Percentiles rank a stretch among this genome's conserved stretches.
Conservation (phyloP, 495 filamentous ascomycete species). For the Glonium stellatum region DNA sequence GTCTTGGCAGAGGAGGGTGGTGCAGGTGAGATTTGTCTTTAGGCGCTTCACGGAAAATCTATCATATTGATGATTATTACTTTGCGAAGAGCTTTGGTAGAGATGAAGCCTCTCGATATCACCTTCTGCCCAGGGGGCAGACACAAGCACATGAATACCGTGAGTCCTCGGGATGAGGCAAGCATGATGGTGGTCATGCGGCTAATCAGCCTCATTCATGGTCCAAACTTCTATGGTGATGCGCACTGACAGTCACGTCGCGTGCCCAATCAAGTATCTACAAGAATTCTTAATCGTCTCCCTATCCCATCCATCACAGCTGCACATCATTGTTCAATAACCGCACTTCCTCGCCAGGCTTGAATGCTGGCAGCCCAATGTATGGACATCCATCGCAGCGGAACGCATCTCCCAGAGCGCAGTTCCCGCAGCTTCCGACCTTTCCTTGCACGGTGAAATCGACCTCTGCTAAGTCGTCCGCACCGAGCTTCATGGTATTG, state of each 20-base stretch:
- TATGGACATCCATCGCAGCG: constrained; percentile 81
- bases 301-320: constrained; percentile 43
- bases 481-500: constrained; percentile 62
- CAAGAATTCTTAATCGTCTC: not conserved
- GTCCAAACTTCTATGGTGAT: too few species aligned
- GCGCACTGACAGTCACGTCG: not conserved
- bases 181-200: not conserved
- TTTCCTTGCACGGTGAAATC: constrained; percentile 97
- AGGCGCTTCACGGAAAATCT: too few species aligned
- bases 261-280: not conserved
- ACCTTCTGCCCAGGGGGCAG: too few species aligned
- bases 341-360: constrained; percentile 88
- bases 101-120: too few species aligned
- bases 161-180: too few species aligned
- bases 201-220: not conserved
- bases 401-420: constrained; percentile 86
- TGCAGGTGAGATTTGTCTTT: too few species aligned
- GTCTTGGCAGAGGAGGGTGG: not conserved
- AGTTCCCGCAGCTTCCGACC: constrained; percentile 87
- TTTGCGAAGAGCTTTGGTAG: too few species aligned
- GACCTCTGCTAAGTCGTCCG: constrained; percentile 74
- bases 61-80: too few species aligned
- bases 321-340: constrained; percentile 81
- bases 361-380: constrained; percentile 89
- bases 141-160: too few species aligned